Conservation (phyloP, 108 stramenopile genomes). For the Chaetoceros muelleri region DNA sequence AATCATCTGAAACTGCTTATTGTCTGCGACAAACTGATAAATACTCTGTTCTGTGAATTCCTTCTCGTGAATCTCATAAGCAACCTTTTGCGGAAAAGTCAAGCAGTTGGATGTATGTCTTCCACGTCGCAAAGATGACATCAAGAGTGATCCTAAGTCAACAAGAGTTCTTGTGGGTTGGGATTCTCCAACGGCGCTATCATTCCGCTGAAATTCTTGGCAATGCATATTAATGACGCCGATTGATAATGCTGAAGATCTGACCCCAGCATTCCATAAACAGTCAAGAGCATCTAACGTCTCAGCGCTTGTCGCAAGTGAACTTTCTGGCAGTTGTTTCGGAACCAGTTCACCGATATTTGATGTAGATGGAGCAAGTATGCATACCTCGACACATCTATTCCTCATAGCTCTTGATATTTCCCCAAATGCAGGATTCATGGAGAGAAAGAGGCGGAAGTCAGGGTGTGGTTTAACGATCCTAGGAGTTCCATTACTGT, state of each 20-base stretch:
- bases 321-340: too few relatives aligned
- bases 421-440: constrained; percentile 85
- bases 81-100: constrained; percentile 12
- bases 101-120: constrained; percentile 10
- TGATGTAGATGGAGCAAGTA: constrained; percentile 18
- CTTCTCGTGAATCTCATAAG: constrained; percentile 23
- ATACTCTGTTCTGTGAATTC: too few relatives aligned
- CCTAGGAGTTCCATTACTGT: constrained; percentile 30
- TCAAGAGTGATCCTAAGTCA: constrained; percentile 23
- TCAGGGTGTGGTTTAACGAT: constrained; percentile 82
- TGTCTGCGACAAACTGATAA: too few relatives aligned
- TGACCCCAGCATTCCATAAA: constrained; percentile 1
- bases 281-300: constrained; percentile 6
- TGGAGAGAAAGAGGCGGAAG: constrained; percentile 91
- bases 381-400: constrained; percentile 90
- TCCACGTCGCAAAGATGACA: constrained; percentile 26
- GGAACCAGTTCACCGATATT: too few relatives aligned
- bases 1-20: background rate
- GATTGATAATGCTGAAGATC: background rate
- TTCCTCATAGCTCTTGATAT: constrained; percentile 99
- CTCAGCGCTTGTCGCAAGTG: background rate
- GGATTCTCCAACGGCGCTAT: constrained; percentile 9
- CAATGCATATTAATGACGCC: constrained; percentile 3
- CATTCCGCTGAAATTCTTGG: background rate
- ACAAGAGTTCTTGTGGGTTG: constrained; percentile 24